Percentiles rank a stretch among this genome's conserved stretches.
Evolutionary conservation across 106 monocot genomes (phyloP).

Genomic region (Phalaenopsis aphrodite): DNA sequence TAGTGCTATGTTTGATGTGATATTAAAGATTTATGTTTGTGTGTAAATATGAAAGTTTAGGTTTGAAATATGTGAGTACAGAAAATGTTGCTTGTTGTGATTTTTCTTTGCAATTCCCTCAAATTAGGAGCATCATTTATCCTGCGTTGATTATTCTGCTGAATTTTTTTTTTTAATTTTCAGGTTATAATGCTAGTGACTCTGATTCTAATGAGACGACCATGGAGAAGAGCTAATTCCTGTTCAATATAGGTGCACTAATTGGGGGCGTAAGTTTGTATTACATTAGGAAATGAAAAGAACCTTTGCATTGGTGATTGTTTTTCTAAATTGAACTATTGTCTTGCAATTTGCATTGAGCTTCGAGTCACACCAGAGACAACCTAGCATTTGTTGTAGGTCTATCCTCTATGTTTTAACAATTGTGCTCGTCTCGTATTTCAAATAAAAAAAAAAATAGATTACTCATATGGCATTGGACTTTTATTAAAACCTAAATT

Average conservation of each 20-base stretch:
- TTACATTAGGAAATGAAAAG: background rate
- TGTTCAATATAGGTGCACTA: background rate
- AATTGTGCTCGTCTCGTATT: background rate
- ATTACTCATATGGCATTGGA: background rate
- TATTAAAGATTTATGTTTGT: too few relatives aligned
- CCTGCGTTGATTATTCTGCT: background rate
- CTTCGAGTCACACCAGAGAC: too few relatives aligned
- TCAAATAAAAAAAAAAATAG: background rate
- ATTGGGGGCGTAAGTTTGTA: background rate
- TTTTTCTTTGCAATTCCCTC: background rate
- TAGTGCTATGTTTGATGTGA: too few relatives aligned
- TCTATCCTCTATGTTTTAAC: background rate
- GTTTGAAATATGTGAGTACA: too few relatives aligned
- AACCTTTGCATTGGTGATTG: background rate
- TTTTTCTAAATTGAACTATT: background rate
- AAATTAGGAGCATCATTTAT: background rate
- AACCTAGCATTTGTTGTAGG: background rate
- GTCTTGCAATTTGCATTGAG: too few relatives aligned
- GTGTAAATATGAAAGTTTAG: too few relatives aligned
- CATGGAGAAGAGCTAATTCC: conserved; percentile 17
- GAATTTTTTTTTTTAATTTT: background rate
- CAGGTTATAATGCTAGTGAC: conserved; percentile 92
- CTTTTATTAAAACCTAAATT: background rate
- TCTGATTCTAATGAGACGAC: conserved; percentile 70
- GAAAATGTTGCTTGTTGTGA: background rate